Percentiles rank a stretch among this genome's conserved stretches.
Evolutionary conservation across 192 early-diverging fungal species (phyloP).

Genomic region (Entomortierella parvispora): DNA sequence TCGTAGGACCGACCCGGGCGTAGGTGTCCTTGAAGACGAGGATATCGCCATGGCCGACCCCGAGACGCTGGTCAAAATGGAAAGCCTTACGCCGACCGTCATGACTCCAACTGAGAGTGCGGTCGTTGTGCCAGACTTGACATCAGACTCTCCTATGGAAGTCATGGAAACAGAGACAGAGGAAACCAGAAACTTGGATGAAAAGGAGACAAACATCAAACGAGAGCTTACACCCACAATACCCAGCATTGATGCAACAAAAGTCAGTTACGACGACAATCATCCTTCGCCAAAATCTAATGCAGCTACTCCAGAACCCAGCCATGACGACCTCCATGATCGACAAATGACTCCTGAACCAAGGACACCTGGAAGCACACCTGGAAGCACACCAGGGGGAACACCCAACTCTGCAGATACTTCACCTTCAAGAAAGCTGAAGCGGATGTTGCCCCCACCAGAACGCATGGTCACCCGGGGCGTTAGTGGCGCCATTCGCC

Average conservation of each 20-base stretch:
- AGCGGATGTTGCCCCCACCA: conserved; percentile 59
- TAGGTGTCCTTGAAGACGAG: conserved; percentile 17
- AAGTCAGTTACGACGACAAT: conserved; percentile 9
- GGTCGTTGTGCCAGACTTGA: conserved; percentile 39
- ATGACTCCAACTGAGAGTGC: conserved; percentile 49
- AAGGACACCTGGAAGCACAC: conserved; percentile 49
- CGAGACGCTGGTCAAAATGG: conserved; percentile 30
- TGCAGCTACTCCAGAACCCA: conserved; percentile 20
- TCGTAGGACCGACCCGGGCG: conserved; percentile 25
- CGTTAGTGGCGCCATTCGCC: conserved; percentile 67
- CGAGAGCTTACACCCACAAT: conserved; percentile 38
- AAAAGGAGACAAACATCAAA: conserved; percentile 29
- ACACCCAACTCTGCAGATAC: conserved; percentile 44
- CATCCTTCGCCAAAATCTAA: conserved; percentile 36
- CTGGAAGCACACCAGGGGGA: conserved; percentile 39
- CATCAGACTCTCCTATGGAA: conserved; percentile 42
- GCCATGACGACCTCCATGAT: conserved; percentile 2
- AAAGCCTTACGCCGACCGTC: conserved; percentile 41
- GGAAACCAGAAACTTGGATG: conserved; percentile 8
- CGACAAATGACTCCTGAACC: conserved; percentile 48
- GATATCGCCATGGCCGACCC: conserved; percentile 28
- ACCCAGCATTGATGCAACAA: conserved; percentile 12
- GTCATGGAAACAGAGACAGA: conserved; percentile 20
- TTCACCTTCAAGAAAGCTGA: conserved; percentile 51
- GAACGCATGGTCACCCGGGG: conserved; percentile 69